phyloP scores from a whole-genome alignment of 2,329 filamentous ascomycete genomes.

The Podosphaera fusca region DNA sequence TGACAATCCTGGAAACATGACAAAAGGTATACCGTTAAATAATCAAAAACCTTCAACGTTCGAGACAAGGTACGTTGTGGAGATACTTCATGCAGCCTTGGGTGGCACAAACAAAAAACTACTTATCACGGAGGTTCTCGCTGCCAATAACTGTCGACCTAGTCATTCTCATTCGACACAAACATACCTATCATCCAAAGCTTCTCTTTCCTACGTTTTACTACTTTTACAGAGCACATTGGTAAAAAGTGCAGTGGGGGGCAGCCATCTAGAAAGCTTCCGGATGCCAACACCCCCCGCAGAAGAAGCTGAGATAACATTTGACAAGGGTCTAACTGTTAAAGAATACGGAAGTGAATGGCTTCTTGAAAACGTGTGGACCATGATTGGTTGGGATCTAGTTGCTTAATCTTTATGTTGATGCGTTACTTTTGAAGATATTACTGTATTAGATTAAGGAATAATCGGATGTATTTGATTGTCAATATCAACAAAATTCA shows the following conservation, averaged over 20 bases:
- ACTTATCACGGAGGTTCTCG: conserved; percentile 7
- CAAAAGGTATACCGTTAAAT: not conserved
- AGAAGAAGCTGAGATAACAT: not conserved
- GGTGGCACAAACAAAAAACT: conserved; percentile 7
- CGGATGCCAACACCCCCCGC: conserved; percentile 5
- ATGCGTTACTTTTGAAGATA: not conserved
- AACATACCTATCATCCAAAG: not conserved
- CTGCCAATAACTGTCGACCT: conserved; percentile 1
- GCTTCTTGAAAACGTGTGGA: conserved; percentile 2
- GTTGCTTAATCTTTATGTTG: not conserved
- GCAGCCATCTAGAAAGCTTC: conserved; percentile 6
- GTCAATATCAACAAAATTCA: too few relatives aligned
- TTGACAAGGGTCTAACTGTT: not conserved
- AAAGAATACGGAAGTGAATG: conserved; percentile 1
- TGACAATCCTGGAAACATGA: conserved; percentile 8
- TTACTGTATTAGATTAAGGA: too few relatives aligned
- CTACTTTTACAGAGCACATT: conserved; percentile 10
- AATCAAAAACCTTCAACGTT: not conserved
- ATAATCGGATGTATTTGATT: too few relatives aligned
- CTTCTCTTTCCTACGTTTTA: conserved; percentile 6
- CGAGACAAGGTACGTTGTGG: conserved; percentile 9
- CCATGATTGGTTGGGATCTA: conserved; percentile 2
- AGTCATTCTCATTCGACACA: not conserved
- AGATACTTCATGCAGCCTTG: conserved; percentile 9
- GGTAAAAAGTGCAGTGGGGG: conserved; percentile 9